Evolutionary conservation across 345 rosid species (phyloP), one percentile per base, ranked within the genome.

Genomic region (Populus tremula): DNA sequence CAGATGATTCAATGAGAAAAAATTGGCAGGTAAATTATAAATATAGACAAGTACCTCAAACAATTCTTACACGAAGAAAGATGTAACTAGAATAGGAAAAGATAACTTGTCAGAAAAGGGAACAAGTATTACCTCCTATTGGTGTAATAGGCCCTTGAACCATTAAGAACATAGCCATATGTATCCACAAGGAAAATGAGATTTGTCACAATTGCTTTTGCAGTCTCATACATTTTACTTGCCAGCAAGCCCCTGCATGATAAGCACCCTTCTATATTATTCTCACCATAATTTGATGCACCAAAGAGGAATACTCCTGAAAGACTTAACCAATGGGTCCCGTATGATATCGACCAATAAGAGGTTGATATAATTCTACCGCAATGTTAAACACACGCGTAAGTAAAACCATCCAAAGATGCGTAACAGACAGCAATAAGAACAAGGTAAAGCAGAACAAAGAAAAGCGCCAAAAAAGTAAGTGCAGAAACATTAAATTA

Each of bases 71-170:
- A 33, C 36, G 36, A 33, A 33, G 36, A 33, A 33, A 31, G 36
- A 31, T n/a, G 18, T 2, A 16, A 11, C 54, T 35, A 11, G 16
- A 36, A 73, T 1, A 33, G 31, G 23, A 16, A 45, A 18, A 75
- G 17, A 31, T 23, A 41, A 23, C 14, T 9, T 41, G 0, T 7
- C 25, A 45, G 25, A 25, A 76, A 69, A 36, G 18, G 31, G 5
- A 31, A 47, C 78, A 77, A 64, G 21, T 43, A 63, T 76, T 86
- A 91, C 98, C 99, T 96, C 75, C 98, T 76, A 67, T 92, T 94
- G 35, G 94, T 94, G 76, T 90, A 96, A 79, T 94, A 96, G 70
- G 87, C 86, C 76, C 98, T 88, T 7, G 94, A 94, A 18, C 97
- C 98, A 67, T 89, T 92, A 64, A 89, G 92, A 49, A 82, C 97